phyloP scores from a whole-genome alignment of 2,329 filamentous ascomycete species.

The Nigrospora sphaerica region DNA sequence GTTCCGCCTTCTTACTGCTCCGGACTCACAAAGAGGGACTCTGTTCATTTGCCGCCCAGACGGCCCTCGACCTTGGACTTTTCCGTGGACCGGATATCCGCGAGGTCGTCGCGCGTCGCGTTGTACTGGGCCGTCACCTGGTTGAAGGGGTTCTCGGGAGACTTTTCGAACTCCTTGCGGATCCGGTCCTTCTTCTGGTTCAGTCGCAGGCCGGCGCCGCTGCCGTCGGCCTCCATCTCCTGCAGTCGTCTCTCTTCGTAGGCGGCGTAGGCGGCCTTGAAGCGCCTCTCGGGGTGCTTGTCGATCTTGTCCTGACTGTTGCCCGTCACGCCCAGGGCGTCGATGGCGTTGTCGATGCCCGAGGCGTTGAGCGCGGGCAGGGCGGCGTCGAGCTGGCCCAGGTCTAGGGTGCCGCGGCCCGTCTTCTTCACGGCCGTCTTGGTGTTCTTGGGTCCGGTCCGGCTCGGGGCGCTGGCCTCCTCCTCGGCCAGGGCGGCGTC shows the following conservation, averaged over 20 bases:
- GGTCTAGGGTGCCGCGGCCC: slow-evolving; percentile 56
- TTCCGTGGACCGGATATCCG: slow-evolving; percentile 57
- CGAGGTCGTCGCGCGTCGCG: slow-evolving; percentile 69
- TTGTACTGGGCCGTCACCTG: slow-evolving; percentile 73
- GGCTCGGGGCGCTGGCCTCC: slow-evolving; percentile 56
- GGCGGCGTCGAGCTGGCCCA: slow-evolving; percentile 65
- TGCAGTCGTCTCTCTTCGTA: slow-evolving; percentile 75
- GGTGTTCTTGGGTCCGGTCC: slow-evolving; percentile 57
- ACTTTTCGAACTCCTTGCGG: slow-evolving; percentile 89
- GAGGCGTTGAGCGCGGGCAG: slow-evolving; percentile 65
- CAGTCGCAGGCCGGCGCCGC: slow-evolving; percentile 62
- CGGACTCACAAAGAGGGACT: no score
- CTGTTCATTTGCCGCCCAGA: not conserved
- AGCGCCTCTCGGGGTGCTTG: slow-evolving; percentile 79
- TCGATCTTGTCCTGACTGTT: slow-evolving; percentile 66
- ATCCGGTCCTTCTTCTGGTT: slow-evolving; percentile 82
- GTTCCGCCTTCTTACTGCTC: no score
- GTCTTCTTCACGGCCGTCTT: slow-evolving; percentile 64
- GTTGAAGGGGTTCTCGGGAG: slow-evolving; percentile 92
- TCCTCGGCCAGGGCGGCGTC: slow-evolving; percentile 79
- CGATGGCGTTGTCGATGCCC: slow-evolving; percentile 89
- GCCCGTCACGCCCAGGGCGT: slow-evolving; percentile 65
- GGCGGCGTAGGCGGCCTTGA: slow-evolving; percentile 75
- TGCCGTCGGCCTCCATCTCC: slow-evolving; percentile 80
- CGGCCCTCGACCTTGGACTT: slow-evolving; percentile 63